Evolutionary conservation across 495 filamentous ascomycete species (phyloP).

Genomic region (Amorphotheca resinae): DNA sequence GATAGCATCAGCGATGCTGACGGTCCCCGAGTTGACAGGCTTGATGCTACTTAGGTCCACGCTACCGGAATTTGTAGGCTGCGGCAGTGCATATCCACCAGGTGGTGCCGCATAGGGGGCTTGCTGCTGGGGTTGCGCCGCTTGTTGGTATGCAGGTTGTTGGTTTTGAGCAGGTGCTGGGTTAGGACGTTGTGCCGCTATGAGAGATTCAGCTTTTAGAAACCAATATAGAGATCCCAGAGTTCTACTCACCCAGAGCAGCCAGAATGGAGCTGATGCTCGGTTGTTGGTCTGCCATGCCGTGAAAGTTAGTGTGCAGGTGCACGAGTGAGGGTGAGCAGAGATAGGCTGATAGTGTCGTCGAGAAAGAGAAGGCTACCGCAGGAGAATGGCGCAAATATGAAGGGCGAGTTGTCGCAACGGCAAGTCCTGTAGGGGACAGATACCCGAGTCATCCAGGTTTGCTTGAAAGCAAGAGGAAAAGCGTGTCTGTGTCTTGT

Average conservation of each 20-base stretch:
- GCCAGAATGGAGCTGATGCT: conserved; percentile 43
- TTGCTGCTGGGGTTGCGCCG: conserved; percentile 23
- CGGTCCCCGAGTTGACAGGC: conserved; percentile 58
- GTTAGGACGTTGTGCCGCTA: conserved; percentile 33
- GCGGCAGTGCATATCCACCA: conserved; percentile 43
- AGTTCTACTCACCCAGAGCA: conserved; percentile 32
- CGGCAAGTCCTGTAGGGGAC: too few species aligned
- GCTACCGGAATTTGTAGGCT: conserved; percentile 53
- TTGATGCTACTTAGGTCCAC: conserved; percentile 65
- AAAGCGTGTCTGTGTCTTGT: too few species aligned
- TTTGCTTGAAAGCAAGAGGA: too few species aligned
- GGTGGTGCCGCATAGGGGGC: conserved; percentile 25
- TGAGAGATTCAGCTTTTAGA: conserved; percentile 7
- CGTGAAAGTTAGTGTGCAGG: conserved; percentile 1
- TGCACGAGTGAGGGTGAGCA: too few species aligned
- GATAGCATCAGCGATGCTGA: conserved; percentile 61
- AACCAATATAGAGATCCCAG: not conserved
- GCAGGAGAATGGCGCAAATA: too few species aligned
- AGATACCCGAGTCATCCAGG: too few species aligned
- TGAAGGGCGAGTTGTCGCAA: too few species aligned
- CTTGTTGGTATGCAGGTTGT: conserved; percentile 30
- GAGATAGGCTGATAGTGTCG: too few species aligned
- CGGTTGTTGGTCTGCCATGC: conserved; percentile 30
- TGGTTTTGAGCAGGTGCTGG: conserved; percentile 29
- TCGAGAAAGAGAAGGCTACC: too few species aligned